These are phyloP conservation scores for Omphalotus guepiniiformis DNA, from an alignment of 768 basidiomycete genomes.

Conservation along the genomic window DNA sequence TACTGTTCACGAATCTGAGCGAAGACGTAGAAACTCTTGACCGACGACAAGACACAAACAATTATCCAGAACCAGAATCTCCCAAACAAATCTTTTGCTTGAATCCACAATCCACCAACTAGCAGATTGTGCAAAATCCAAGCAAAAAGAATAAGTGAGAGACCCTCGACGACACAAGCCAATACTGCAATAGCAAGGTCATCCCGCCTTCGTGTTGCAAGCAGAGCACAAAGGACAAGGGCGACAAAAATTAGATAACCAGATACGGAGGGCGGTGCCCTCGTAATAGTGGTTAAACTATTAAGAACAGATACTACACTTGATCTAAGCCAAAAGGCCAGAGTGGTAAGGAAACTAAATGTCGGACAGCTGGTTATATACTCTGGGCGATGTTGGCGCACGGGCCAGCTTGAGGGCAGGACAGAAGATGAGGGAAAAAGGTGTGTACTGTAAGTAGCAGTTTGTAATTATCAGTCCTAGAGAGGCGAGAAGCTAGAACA, in stretches of 20 bases:
- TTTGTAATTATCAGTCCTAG: too few relatives aligned
- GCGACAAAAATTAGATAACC: constrained; percentile 56
- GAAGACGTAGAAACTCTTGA: too few relatives aligned
- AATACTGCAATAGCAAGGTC: constrained; percentile 53
- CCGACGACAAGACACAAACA: too few relatives aligned
- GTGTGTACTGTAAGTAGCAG: too few relatives aligned
- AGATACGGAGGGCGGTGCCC: constrained; percentile 13
- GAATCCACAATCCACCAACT: background rate
- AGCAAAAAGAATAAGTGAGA: constrained; percentile 21
- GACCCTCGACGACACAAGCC: constrained; percentile 64
- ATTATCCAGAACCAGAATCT: too few relatives aligned
- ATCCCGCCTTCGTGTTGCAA: constrained; percentile 51
- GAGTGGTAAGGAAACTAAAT: too few relatives aligned
- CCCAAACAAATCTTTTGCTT: background rate
- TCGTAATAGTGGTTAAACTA: constrained; percentile 15
- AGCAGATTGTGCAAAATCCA: background rate
- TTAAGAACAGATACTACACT: constrained; percentile 91
- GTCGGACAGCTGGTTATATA: too few relatives aligned
- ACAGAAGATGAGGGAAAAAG: too few relatives aligned
- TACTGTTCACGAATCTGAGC: too few relatives aligned
- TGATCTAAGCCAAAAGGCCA: constrained; percentile 97
- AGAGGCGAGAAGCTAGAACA: too few relatives aligned
- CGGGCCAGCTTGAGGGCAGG: too few relatives aligned
- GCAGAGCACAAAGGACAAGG: constrained; percentile 52
- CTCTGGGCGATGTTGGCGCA: too few relatives aligned